Evolutionary conservation across 805 yeast genomes (phyloP), one percentile per base, ranked within the genome.

Genomic region (Maudiozyma turicensis): DNA sequence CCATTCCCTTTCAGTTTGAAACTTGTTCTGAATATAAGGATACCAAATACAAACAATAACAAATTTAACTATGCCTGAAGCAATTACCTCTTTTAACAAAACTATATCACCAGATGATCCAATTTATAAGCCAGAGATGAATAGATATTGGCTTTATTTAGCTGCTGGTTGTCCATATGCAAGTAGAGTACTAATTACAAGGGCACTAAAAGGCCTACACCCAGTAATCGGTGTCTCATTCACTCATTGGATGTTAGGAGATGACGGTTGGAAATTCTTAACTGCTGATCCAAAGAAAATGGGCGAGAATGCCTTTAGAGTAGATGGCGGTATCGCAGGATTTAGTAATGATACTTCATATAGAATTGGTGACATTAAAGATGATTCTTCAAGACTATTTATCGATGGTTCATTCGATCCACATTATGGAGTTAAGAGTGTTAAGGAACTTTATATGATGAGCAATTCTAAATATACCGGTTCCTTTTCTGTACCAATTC

Each of bases 161-260:
- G 83, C 90, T 0, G 72, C 74, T 44, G 96, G 96, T 1, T 90
- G 98, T 67, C 98, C 98, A 3, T 90, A 96, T 76, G 96, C 97
- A 0, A 95, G 87, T 61, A 75, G 98, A 54, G 78, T 89, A 0
- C 71, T 90, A 52, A 81, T 87, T 47, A 73, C 82, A 6, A 70
- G 96, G 47, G 66, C 75, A 8, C 70, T 90, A 52, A 87, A 88
- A 70, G 96, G 96, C 1, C 65, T 84, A 44, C 69, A 74, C 2
- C 68, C 77, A 0, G 65, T 82, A 11, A 78, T 84, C 51, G 77
- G 80, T 1, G 72, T 82, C 37, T 80, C 91, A 15, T 86, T 87
- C 35, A 96, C 90, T 10, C 93, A 89, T 66, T 89, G 96, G 90
- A 80, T 79, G 58, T 76, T 90, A 84, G 95, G 84, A 54, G 76